Conservation (phyloP, 2,329 filamentous ascomycete genomes). For the Penicillium sp. region DNA sequence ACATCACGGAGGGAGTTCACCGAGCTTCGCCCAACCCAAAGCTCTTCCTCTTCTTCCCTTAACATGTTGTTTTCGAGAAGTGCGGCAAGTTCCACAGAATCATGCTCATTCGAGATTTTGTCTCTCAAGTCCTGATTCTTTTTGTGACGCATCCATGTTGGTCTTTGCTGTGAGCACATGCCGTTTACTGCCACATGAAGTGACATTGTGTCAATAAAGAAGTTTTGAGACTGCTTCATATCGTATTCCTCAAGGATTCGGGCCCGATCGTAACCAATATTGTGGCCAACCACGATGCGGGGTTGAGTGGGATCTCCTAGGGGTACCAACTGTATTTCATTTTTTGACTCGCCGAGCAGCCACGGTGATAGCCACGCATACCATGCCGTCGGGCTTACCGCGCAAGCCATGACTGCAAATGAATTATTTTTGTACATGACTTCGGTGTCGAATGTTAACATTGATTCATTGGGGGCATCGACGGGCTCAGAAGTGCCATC, state of each 20-base stretch:
- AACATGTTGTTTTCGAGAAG: constrained; percentile 67
- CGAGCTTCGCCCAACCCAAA: constrained; percentile 93
- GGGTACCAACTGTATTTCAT: constrained; percentile 78
- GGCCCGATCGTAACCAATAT: constrained; percentile 91
- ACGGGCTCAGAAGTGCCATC: constrained; percentile 72
- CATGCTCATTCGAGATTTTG: constrained; percentile 68
- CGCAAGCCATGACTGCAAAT: constrained; percentile 96
- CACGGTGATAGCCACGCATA: constrained; percentile 97
- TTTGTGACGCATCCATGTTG: constrained; percentile 95
- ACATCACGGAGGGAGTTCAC: constrained; percentile 94
- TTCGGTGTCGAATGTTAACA: constrained; percentile 93
- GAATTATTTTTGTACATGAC: constrained; percentile 92
- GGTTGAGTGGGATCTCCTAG: constrained; percentile 72
- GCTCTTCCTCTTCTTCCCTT: constrained; percentile 82
- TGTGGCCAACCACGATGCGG: constrained; percentile 86
- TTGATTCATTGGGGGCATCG: constrained; percentile 72
- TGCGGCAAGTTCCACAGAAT: constrained; percentile 67
- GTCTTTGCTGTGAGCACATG: constrained; percentile 95
- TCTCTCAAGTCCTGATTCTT: constrained; percentile 85
- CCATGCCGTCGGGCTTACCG: constrained; percentile 84
- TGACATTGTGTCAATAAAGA: constrained; percentile 96
- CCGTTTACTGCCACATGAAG: constrained; percentile 96
- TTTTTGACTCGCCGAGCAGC: constrained; percentile 78
- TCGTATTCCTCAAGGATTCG: constrained; percentile 86
- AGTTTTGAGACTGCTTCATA: constrained; percentile 75